A percentile compares a stretch with the other conserved stretches of the same genome.
These are phyloP conservation scores for Rhizophora apiculata DNA, from an alignment of 345 rosid species.

Conservation along the genomic window DNA sequence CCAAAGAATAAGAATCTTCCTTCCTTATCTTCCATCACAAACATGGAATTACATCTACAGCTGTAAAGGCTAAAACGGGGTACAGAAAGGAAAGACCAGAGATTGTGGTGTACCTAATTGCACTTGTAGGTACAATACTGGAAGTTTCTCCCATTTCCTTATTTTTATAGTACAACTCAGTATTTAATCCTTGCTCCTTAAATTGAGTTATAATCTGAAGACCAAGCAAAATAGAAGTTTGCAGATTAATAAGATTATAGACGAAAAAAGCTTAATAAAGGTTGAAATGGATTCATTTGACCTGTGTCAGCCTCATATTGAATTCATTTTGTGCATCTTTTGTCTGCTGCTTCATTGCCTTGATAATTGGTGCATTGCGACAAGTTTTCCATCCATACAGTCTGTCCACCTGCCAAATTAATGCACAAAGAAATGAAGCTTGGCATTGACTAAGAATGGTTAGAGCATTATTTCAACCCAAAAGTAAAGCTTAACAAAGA, in stretches of 20 bases:
- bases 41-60: conserved; percentile 9
- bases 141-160: conserved; percentile 74
- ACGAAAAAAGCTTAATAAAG: not conserved
- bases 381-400: conserved; percentile 82
- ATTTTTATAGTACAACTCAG: conserved; percentile 84
- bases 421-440: conserved; percentile 3
- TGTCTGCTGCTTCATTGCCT: conserved; percentile 65
- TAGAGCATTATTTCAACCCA: conserved; percentile 5
- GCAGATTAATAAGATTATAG: not conserved
- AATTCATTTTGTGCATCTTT: conserved; percentile 69
- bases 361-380: conserved; percentile 68
- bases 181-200: conserved; percentile 87
- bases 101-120: conserved; percentile 53
- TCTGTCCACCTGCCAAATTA: conserved; percentile 70
- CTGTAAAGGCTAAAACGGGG: not conserved
- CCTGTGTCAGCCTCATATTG: conserved; percentile 61
- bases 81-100: not conserved
- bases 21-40: too few species aligned
- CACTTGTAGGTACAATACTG: conserved; percentile 95
- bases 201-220: conserved; percentile 68
- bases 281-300: conserved; percentile 13
- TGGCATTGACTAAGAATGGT: conserved; percentile 1
- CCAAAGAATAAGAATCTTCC: too few species aligned
- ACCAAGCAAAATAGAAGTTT: conserved; percentile 3
- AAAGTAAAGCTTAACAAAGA: not conserved